phyloP scores from a whole-genome alignment of 1,284 basidiomycete species.

The Schizophyllum commune region DNA sequence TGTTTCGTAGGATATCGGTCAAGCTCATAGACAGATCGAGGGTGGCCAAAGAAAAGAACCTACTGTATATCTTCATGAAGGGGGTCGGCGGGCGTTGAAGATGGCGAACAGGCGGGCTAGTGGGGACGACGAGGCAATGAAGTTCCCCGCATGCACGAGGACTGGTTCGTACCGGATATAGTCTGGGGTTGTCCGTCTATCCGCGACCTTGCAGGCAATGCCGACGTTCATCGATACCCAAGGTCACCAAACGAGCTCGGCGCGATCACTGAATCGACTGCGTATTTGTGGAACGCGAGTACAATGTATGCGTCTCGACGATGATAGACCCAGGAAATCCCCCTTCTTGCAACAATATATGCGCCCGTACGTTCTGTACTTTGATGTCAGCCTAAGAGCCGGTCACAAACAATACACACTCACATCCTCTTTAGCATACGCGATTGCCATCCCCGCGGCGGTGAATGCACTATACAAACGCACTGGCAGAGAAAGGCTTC shows the following conservation, averaged over 20 bases:
- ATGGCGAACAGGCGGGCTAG: too few species aligned
- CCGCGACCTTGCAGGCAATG: too few species aligned
- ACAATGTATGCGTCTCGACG: background rate
- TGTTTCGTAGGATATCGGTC: too few species aligned
- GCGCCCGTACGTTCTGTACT: background rate
- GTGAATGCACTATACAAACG: conserved; percentile 77
- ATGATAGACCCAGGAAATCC: background rate
- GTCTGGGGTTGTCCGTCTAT: too few species aligned
- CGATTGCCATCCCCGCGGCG: conserved; percentile 73
- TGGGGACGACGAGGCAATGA: too few species aligned
- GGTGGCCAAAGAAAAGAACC: too few species aligned
- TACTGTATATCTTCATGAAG: too few species aligned
- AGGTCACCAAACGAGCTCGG: background rate
- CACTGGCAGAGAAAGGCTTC: conserved; percentile 27
- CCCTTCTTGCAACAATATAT: conserved; percentile 11
- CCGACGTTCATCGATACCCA: background rate
- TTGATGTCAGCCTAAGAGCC: background rate
- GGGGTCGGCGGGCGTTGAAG: too few species aligned
- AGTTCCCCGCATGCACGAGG: too few species aligned
- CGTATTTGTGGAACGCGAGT: background rate
- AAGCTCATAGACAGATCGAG: too few species aligned
- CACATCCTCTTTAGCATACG: conserved; percentile 31
- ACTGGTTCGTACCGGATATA: too few species aligned
- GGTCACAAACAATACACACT: background rate
- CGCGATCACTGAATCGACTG: background rate